Evolutionary conservation across 352 stramenopile genomes (phyloP).

Genomic region (Phytophthora pinifolia): DNA sequence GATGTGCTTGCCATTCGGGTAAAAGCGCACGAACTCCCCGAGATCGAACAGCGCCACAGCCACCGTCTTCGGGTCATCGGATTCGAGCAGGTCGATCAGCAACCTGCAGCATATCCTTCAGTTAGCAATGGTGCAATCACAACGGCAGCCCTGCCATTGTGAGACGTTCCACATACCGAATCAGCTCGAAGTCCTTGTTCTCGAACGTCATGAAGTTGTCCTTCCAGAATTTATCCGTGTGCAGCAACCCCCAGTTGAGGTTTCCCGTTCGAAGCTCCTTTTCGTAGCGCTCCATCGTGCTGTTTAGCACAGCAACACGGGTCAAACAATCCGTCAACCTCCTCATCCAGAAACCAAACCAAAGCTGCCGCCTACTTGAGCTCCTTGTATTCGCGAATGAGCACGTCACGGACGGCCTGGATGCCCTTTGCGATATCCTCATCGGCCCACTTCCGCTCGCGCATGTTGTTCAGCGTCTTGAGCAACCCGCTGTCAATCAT

Average conservation of each 20-base stretch:
- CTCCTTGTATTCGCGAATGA: constrained; percentile 88
- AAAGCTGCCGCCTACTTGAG: constrained; percentile 63
- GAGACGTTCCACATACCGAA: constrained; percentile 54
- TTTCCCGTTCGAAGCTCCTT: constrained; percentile 95
- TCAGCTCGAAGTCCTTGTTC: constrained; percentile 95
- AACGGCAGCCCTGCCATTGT: neutral
- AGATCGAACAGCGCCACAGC: constrained; percentile 97
- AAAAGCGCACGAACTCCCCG: constrained; percentile 97
- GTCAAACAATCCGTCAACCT: neutral
- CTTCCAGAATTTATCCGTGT: constrained; percentile 99
- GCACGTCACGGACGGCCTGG: constrained; percentile 72
- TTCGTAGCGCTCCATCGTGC: constrained; percentile 96
- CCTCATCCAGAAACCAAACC: neutral
- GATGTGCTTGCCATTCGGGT: constrained; percentile 96
- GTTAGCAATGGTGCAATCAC: constrained; percentile 1
- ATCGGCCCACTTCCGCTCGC: constrained; percentile 94
- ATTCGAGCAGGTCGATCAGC: constrained; percentile 93
- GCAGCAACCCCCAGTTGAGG: constrained; percentile 95
- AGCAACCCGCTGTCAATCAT: constrained; percentile 97
- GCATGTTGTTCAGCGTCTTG: constrained; percentile 94
- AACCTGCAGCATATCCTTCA: constrained; percentile 49
- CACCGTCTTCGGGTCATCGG: constrained; percentile 93
- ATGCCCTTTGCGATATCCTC: constrained; percentile 92
- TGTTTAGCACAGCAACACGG: constrained; percentile 27
- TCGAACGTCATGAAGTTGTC: constrained; percentile 98